These are phyloP conservation scores for Exidia glandulosa DNA, from an alignment of 768 basidiomycete genomes.

Conservation along the genomic window DNA sequence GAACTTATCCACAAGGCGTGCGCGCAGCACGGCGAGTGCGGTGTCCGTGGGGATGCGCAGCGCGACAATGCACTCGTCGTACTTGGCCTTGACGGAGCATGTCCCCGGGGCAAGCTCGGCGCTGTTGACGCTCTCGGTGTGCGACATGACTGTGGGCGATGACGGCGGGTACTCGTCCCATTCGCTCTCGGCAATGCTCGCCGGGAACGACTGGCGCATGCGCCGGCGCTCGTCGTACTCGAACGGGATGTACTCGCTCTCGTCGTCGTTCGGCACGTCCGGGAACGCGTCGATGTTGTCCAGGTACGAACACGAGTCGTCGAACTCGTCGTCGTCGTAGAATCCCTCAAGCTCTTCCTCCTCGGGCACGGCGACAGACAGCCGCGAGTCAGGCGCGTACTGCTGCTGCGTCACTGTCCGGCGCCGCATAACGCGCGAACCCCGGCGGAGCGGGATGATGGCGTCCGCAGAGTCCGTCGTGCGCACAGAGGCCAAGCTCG, in stretches of 20 bases:
- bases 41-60: constrained; percentile 41
- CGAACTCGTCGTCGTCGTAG: constrained; percentile 12
- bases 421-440: neutral
- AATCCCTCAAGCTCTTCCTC: constrained; percentile 12
- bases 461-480: constrained; percentile 50
- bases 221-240: neutral
- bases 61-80: constrained; percentile 50
- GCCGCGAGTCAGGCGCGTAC: neutral
- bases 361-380: constrained; percentile 9
- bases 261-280: neutral
- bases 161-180: neutral
- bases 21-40: constrained; percentile 42
- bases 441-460: constrained; percentile 31
- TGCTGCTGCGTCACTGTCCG: neutral
- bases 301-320: neutral
- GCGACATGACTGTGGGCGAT: neutral
- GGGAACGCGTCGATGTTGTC: neutral
- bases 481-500: constrained; percentile 46
- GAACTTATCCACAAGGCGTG: constrained; percentile 54
- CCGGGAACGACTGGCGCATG: neutral
- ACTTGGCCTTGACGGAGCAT: constrained; percentile 54
- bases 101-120: neutral
- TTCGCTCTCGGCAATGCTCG: neutral
- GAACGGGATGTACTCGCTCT: too few relatives aligned
- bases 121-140: neutral